Conservation (phyloP, 306 rosid species). For the Inga laurina region DNA sequence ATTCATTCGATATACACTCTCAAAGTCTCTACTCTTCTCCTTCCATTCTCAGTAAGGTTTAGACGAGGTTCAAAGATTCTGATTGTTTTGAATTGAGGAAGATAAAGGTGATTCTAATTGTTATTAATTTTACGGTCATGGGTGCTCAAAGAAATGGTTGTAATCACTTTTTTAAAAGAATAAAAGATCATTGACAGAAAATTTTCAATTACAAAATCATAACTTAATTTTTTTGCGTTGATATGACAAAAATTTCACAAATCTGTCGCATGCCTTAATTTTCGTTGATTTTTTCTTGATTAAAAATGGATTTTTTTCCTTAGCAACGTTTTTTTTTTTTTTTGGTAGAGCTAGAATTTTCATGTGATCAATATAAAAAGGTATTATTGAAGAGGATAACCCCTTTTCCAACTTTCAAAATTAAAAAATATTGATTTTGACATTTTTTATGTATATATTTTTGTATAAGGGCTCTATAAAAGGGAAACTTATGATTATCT, state of each 20-base stretch:
- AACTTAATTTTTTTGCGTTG: neutral
- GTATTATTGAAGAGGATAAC: neutral
- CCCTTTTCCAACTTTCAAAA: neutral
- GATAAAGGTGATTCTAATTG: neutral
- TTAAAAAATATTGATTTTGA: neutral
- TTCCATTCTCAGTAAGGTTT: neutral
- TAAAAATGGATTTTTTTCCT: neutral
- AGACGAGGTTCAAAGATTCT: neutral
- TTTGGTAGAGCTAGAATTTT: neutral
- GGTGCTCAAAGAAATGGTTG: neutral
- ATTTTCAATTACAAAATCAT: neutral
- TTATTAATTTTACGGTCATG: neutral
- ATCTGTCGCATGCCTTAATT: neutral
- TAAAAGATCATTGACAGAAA: neutral
- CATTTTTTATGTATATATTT: neutral
- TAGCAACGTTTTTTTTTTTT: neutral
- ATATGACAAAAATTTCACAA: neutral
- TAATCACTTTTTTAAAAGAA: neutral
- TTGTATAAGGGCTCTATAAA: neutral
- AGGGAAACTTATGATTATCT: neutral
- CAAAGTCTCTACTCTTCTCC: neutral
- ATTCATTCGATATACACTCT: neutral
- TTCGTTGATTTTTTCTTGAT: neutral
- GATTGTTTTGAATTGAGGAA: neutral
- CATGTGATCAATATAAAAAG: neutral